phyloP scores from a whole-genome alignment of 371 early-diverging fungal genomes.

The Thermomucor indicae-seudaticae region DNA sequence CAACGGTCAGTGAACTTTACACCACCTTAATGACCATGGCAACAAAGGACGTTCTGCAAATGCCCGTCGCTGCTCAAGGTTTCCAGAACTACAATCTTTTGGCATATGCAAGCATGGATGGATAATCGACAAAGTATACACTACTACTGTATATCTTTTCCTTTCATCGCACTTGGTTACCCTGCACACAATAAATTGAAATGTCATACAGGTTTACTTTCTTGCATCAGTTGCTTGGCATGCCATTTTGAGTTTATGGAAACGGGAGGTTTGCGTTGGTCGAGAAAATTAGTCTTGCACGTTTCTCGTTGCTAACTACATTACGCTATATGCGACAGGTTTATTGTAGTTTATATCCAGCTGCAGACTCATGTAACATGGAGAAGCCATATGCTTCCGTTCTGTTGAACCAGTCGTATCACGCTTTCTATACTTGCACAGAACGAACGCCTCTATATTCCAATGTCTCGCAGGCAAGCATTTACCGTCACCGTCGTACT shows the following conservation, averaged over 20 bases:
- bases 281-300: not conserved
- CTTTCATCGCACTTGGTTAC: not conserved
- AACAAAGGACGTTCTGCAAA: conserved; percentile 8
- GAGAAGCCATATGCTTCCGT: no score
- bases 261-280: not conserved
- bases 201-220: no score
- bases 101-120: conserved; percentile 12
- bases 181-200: no score
- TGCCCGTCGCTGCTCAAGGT: not conserved
- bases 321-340: no score
- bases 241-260: not conserved
- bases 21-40: conserved; percentile 9
- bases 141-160: not conserved
- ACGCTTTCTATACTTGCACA: no score
- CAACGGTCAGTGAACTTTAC: conserved; percentile 11
- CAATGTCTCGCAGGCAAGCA: no score
- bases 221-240: not conserved
- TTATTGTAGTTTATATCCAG: no score
- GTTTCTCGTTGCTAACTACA: no score
- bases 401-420: no score
- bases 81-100: conserved; percentile 12
- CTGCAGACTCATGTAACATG: no score
- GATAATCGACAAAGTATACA: not conserved
- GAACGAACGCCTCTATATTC: no score
- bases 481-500: no score